These are phyloP conservation scores for Seiridium cupressi DNA, from an alignment of 2,329 filamentous ascomycete genomes.

Conservation along the genomic window DNA sequence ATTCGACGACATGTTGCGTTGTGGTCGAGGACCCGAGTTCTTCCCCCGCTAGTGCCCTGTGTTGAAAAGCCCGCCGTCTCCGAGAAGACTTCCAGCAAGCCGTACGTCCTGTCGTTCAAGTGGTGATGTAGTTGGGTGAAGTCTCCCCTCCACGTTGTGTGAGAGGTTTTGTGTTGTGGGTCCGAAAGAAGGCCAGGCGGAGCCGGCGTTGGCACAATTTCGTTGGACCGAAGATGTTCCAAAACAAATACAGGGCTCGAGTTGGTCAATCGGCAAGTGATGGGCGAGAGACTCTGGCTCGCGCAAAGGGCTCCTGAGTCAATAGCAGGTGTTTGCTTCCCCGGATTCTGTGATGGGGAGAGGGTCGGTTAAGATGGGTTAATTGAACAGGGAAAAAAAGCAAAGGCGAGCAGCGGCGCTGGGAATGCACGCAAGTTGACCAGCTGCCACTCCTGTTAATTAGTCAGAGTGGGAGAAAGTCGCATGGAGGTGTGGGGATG, in stretches of 20 bases:
- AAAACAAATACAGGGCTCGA: too few relatives aligned
- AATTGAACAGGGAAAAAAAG: slow-evolving; percentile 5
- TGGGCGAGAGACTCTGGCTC: not conserved
- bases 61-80: not conserved
- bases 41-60: not conserved
- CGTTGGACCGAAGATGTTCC: too few relatives aligned
- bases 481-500: not conserved
- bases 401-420: not conserved
- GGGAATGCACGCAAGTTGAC: not conserved
- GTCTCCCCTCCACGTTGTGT: too few relatives aligned
- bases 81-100: not conserved
- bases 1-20: not conserved
- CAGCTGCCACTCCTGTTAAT: not conserved
- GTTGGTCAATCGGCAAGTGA: not conserved
- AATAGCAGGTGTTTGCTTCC: not conserved
- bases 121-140: not conserved
- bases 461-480: slow-evolving; percentile 6
- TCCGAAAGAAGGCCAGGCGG: too few relatives aligned
- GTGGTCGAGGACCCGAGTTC: not conserved
- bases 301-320: not conserved
- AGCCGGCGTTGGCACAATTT: too few relatives aligned
- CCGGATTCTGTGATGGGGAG: slow-evolving; percentile 1
- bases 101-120: not conserved
- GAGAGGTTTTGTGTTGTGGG: too few relatives aligned
- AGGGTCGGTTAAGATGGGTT: slow-evolving; percentile 1